phyloP scores from a whole-genome alignment of 495 filamentous ascomycete species.

The Staphylotrichum longicolle region DNA sequence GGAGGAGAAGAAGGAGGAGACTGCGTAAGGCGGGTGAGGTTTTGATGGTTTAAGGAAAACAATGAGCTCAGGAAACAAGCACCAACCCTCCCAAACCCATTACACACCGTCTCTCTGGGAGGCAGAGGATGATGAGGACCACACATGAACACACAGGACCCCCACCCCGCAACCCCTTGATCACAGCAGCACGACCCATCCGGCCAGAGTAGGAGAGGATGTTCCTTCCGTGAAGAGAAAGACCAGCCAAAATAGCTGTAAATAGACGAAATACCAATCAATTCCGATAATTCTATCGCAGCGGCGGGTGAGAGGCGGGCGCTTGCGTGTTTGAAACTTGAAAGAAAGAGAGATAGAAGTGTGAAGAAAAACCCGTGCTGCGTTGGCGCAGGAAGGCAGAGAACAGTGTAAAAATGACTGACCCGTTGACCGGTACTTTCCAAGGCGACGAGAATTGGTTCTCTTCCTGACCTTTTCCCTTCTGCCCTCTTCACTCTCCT shows the following conservation, averaged over 20 bases:
- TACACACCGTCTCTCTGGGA: background rate
- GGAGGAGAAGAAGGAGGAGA: constrained; percentile 27
- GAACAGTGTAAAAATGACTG: background rate
- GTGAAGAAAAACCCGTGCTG: background rate
- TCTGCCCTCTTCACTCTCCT: background rate
- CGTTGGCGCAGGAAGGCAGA: background rate
- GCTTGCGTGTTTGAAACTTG: background rate
- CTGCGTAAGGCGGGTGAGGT: constrained; percentile 11
- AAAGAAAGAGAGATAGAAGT: background rate
- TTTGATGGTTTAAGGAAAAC: constrained; percentile 21
- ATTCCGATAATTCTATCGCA: background rate
- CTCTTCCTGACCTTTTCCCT: background rate
- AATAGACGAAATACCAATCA: constrained; percentile 28
- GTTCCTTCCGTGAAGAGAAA: constrained; percentile 8
- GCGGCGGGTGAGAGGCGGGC: background rate
- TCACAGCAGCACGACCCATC: constrained; percentile 4
- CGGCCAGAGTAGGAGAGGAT: constrained; percentile 5
- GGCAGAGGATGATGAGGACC: constrained; percentile 12
- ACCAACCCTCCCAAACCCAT: constrained; percentile 2
- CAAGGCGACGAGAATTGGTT: no score
- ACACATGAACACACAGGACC: constrained; percentile 1
- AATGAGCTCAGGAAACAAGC: constrained; percentile 23
- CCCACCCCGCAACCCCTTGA: background rate
- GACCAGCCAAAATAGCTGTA: constrained; percentile 22
- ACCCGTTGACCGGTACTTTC: no score